Base-by-base conservation (phyloP, 2,329 filamentous ascomycete species). In the Penicillium sp. region DNA sequence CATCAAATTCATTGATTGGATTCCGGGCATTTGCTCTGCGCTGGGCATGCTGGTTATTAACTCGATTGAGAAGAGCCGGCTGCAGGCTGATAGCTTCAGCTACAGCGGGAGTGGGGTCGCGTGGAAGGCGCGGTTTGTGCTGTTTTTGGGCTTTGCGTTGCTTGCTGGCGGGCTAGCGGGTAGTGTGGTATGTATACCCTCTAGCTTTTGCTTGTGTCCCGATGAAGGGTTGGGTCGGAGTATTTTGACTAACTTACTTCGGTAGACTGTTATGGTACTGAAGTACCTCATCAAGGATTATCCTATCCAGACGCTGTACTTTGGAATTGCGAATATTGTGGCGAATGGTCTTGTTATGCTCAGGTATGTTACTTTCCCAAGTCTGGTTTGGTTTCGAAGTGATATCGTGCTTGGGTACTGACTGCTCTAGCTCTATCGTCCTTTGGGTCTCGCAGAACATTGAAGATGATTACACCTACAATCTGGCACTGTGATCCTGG, bases 11-110 rank as follows among this genome's bases (percentile, higher is more conserved):
- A 79, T 88, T 61, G 85, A 89, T 76, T 89, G 85, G 85, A 85
- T 89, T 62, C 86, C 85, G 3, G 81, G 82, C 56, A 88, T 89
- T 73, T 88, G 86, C 77, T 86, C 82, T 40, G 79, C 83, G 56
- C 78, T 88, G 30, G 85, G 85, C 56, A 88, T 88, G 85, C 79
- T 88, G 47, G 84, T 88, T 63, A 88, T 88, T 77, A 88, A 88
- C 72, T 84, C 80, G 58, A 88, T 89, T 66, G 85, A 89, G 67
- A 88, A 88, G 74, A 81, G 83, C 26, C 78, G 84, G 38, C 70
- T 89, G 52, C 81, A 79, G 36, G 84, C 82, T 32, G 85, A 88
- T 67, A 83, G 77, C 66, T 88, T 84, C 67, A 83, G 79, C 55
- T 88, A 88, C 70, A 81, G 78, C 47, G 85, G 85, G 2, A 83